Conservation (phyloP, 192 early-diverging fungal species). For the Bifiguratus adelaidae region DNA sequence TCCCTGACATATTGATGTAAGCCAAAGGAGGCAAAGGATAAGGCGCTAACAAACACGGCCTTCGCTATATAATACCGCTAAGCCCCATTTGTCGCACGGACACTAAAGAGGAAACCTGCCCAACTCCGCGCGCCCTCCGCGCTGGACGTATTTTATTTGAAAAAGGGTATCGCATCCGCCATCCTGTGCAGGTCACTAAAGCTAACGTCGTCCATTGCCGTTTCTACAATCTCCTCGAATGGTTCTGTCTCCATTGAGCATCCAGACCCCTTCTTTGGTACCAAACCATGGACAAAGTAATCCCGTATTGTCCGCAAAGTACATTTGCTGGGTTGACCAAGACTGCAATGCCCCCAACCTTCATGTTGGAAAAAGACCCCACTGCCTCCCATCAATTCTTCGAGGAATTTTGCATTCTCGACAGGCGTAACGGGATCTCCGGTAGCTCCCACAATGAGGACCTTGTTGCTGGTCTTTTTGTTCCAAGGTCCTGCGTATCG, state of each 20-base stretch:
- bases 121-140: too few species aligned
- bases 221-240: too few species aligned
- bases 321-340: constrained; percentile 16
- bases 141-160: too few species aligned
- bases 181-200: too few species aligned
- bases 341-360: constrained; percentile 26
- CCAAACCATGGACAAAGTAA: constrained; percentile 10
- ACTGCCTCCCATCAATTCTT: constrained; percentile 10
- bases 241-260: not conserved
- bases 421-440: constrained; percentile 32
- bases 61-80: too few species aligned
- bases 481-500: constrained; percentile 33
- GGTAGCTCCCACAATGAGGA: constrained; percentile 25
- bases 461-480: constrained; percentile 9
- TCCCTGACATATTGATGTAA: too few species aligned
- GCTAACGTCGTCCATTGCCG: too few species aligned
- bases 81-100: too few species aligned
- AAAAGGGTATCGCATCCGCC: too few species aligned
- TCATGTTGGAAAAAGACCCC: constrained; percentile 19
- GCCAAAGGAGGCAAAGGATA: too few species aligned
- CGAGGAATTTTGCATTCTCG: constrained; percentile 2
- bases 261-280: not conserved
- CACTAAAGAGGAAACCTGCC: too few species aligned
- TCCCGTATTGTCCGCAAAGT: constrained; percentile 9
- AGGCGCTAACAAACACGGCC: too few species aligned